phyloP scores from a whole-genome alignment of 1,139 yeast species.

The Hyphopichia wangnamkhiaoensis region DNA sequence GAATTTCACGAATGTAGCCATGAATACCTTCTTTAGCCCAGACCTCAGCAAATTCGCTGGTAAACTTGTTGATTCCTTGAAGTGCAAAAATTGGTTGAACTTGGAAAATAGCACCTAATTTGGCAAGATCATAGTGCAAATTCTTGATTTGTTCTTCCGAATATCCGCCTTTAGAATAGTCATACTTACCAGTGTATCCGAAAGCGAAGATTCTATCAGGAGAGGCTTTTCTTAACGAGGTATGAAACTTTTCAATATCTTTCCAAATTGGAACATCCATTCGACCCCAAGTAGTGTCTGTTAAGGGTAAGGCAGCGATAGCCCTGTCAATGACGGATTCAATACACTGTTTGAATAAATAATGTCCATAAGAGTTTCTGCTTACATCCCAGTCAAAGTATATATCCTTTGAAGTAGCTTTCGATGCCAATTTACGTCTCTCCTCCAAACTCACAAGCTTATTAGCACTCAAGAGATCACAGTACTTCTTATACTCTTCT shows the following conservation, averaged over 20 bases:
- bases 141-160: conserved; percentile 42
- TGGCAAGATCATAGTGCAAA: conserved; percentile 56
- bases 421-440: conserved; percentile 28
- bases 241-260: conserved; percentile 49
- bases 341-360: conserved; percentile 48
- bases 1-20: conserved; percentile 19
- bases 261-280: conserved; percentile 15
- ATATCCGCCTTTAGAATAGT: conserved; percentile 60
- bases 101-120: conserved; percentile 48
- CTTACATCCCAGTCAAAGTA: conserved; percentile 61
- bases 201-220: conserved; percentile 61
- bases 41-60: conserved; percentile 16
- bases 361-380: conserved; percentile 58
- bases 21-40: conserved; percentile 20
- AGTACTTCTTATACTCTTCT: conserved; percentile 18
- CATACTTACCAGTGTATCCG: conserved; percentile 59
- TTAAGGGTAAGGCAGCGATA: conserved; percentile 53
- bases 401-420: conserved; percentile 29
- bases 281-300: conserved; percentile 52
- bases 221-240: conserved; percentile 55
- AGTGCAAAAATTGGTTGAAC: conserved; percentile 24
- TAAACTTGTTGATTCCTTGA: conserved; percentile 17
- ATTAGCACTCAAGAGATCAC: conserved; percentile 6
- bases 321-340: conserved; percentile 57
- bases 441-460: conserved; percentile 15